Conservation (phyloP, 225 moss, liverwort and hornwort genomes). For the Asterella californica region DNA sequence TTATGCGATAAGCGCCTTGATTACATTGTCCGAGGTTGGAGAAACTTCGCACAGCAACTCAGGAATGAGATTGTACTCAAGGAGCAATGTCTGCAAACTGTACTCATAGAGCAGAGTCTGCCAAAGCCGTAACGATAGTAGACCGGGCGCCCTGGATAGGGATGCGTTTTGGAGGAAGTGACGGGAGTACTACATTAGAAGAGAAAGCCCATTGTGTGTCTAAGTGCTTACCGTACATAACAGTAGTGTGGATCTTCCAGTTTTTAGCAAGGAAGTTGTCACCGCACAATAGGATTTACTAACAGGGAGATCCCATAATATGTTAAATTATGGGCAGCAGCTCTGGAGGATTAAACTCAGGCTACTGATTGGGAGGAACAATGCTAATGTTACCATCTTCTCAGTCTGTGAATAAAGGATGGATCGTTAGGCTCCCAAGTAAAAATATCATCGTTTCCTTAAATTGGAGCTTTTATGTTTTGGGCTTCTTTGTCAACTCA, state of each 20-base stretch:
- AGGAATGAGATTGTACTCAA: not conserved
- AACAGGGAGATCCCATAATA: not conserved
- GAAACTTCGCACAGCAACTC: conserved; percentile 5
- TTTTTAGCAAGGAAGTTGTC: conserved; percentile 11
- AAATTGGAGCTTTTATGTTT: not conserved
- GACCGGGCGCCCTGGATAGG: conserved; percentile 3
- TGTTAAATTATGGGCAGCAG: not conserved
- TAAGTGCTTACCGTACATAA: not conserved
- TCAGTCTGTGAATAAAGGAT: conserved; percentile 18
- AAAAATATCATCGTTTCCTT: not conserved
- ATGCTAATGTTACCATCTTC: not conserved
- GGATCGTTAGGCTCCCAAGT: not conserved
- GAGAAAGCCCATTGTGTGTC: not conserved
- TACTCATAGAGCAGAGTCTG: conserved; percentile 3
- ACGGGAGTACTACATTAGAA: not conserved
- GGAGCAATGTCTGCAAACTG: conserved; percentile 3
- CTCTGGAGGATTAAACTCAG: not conserved
- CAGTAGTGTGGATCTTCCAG: conserved; percentile 12
- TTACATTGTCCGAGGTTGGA: not conserved
- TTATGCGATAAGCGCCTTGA: not conserved
- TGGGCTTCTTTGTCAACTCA: not conserved
- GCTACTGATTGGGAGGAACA: not conserved
- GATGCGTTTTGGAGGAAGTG: conserved; percentile 4
- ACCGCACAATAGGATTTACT: not conserved
- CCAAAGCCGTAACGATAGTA: not conserved